Conservation (phyloP, 75 land plant genomes). For the Pinus taeda region DNA sequence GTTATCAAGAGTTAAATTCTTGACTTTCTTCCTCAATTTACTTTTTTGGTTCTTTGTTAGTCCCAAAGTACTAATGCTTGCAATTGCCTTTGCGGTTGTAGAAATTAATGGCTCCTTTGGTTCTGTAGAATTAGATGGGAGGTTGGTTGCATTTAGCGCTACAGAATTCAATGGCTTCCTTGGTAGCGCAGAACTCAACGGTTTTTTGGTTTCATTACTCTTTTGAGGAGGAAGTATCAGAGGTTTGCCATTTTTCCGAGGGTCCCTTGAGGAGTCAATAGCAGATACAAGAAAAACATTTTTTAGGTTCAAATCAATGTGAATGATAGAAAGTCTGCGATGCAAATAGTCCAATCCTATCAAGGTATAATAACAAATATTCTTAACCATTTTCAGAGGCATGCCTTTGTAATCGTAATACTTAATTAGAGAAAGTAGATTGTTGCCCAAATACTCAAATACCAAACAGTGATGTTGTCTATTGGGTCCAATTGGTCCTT, state of each 20-base stretch:
- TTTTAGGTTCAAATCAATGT: too few species aligned
- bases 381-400: too few species aligned
- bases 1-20: slow-evolving; percentile 26
- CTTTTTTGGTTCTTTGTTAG: too few species aligned
- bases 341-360: too few species aligned
- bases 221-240: slow-evolving; percentile 36
- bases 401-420: too few species aligned
- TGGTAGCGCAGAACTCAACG: background rate
- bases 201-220: slow-evolving; percentile 4
- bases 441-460: slow-evolving; percentile 79
- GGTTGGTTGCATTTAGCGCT: background rate
- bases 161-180: background rate
- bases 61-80: too few species aligned
- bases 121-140: background rate
- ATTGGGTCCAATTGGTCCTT: slow-evolving; percentile 92
- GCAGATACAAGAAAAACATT: too few species aligned
- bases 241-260: slow-evolving; percentile 32
- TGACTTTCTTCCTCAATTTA: too few species aligned
- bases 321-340: too few species aligned
- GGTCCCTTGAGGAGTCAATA: slow-evolving; percentile 77
- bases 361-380: too few species aligned
- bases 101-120: background rate
- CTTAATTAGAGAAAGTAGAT: too few species aligned
- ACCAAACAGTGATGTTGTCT: slow-evolving; percentile 87
- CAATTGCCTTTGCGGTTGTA: too few species aligned